Evolutionary conservation across 805 yeast genomes (phyloP).

Genomic region (Yarrowia sp.): DNA sequence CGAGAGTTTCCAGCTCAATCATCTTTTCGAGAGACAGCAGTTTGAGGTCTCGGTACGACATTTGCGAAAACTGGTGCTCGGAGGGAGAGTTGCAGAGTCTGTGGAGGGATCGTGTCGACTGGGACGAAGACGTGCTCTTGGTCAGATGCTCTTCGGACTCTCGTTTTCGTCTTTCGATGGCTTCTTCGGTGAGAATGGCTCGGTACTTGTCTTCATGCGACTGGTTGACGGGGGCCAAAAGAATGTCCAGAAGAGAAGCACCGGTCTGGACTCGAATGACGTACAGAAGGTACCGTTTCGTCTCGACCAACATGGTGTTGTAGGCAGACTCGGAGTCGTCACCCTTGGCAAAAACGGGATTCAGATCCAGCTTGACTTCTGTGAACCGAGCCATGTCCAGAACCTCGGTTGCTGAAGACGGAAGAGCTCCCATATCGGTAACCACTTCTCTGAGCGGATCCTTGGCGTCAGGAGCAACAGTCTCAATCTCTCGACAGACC

Average conservation of each 20-base stretch:
- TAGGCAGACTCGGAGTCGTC: conserved; percentile 53
- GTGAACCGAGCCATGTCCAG: conserved; percentile 53
- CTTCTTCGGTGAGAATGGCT: conserved; percentile 51
- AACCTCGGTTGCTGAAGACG: conserved; percentile 46
- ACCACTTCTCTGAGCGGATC: conserved; percentile 53
- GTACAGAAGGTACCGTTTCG: conserved; percentile 76
- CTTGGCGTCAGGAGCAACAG: conserved; percentile 39
- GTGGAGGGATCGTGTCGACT: conserved; percentile 35
- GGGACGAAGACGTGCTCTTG: conserved; percentile 36
- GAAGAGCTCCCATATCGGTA: conserved; percentile 43
- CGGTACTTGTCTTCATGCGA: conserved; percentile 66
- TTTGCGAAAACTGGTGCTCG: conserved; percentile 3
- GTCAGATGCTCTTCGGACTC: conserved; percentile 36
- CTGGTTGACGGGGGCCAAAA: conserved; percentile 62
- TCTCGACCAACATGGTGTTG: conserved; percentile 63
- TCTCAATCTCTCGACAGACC: conserved; percentile 35
- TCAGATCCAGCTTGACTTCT: conserved; percentile 53
- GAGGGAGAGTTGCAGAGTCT: conserved; percentile 15
- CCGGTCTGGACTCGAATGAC: conserved; percentile 78
- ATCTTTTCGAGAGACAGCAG: conserved; percentile 69
- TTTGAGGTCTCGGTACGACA: conserved; percentile 67
- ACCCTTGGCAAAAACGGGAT: conserved; percentile 49
- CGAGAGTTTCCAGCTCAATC: conserved; percentile 67
- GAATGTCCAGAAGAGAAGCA: conserved; percentile 60
- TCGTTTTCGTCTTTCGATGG: conserved; percentile 32